Conservation (phyloP, 1,284 basidiomycete species). For the Binderoboletus segoi region DNA sequence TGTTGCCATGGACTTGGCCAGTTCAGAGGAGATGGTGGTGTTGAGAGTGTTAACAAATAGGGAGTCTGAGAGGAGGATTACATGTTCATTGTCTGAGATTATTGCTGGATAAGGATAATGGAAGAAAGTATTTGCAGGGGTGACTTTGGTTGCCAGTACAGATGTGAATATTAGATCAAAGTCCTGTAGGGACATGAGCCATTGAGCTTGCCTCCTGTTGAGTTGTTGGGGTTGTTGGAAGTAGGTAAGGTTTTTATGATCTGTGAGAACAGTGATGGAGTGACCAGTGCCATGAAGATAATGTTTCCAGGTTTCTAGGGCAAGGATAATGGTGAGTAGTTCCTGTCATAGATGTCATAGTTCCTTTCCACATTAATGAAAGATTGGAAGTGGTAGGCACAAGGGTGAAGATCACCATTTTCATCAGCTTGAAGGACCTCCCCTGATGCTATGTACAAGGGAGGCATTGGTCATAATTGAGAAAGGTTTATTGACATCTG, state of each 20-base stretch:
- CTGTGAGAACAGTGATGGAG: conserved; percentile 36
- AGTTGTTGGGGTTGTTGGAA: conserved; percentile 30
- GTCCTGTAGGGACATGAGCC: conserved; percentile 34
- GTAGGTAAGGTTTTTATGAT: conserved; percentile 41
- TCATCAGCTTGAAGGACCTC: no score
- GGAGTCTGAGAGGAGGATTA: neutral
- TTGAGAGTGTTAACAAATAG: neutral
- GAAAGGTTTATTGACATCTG: no score
- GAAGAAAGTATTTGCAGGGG: conserved; percentile 42
- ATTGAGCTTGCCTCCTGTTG: conserved; percentile 40
- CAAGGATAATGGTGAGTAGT: no score
- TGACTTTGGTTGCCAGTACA: conserved; percentile 31
- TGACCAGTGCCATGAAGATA: no score
- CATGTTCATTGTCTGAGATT: neutral
- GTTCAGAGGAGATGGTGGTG: neutral
- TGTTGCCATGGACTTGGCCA: neutral
- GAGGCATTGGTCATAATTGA: no score
- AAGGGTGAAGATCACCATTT: no score
- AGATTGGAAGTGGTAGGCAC: no score
- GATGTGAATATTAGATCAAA: conserved; percentile 41
- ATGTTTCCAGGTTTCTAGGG: conserved; percentile 44
- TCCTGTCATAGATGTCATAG: conserved; percentile 51
- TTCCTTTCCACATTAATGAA: conserved; percentile 39
- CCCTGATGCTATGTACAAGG: no score
- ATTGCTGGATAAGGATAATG: neutral